phyloP scores from a whole-genome alignment of 306 rosid genomes.

The Rosa lucieae region DNA sequence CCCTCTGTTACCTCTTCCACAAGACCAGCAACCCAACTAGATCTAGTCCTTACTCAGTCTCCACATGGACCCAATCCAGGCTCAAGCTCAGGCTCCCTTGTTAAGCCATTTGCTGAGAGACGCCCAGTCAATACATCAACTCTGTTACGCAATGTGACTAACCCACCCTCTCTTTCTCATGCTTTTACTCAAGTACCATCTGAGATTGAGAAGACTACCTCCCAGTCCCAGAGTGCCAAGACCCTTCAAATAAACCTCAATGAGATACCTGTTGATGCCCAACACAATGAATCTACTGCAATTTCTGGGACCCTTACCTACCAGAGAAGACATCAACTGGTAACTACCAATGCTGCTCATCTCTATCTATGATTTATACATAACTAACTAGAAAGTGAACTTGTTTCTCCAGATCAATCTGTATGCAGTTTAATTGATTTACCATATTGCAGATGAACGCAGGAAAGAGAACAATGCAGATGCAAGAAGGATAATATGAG shows the following conservation, averaged over 20 bases:
- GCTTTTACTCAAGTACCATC: slow-evolving; percentile 3
- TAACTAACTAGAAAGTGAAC: neutral
- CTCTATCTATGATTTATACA: neutral
- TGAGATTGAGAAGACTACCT: slow-evolving; percentile 13
- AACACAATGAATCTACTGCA: slow-evolving; percentile 23
- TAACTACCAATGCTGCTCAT: neutral
- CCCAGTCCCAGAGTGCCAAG: slow-evolving; percentile 22
- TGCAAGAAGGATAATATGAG: neutral
- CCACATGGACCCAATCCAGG: neutral
- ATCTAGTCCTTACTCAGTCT: slow-evolving; percentile 3
- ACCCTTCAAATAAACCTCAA: slow-evolving; percentile 57
- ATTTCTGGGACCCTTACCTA: slow-evolving; percentile 25
- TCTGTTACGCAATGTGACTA: slow-evolving; percentile 35
- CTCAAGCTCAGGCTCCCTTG: slow-evolving; percentile 50
- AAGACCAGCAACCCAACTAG: slow-evolving; percentile 23
- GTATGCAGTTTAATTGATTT: neutral
- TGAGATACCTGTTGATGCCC: slow-evolving; percentile 40
- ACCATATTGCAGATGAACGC: neutral
- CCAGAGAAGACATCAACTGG: slow-evolving; percentile 25
- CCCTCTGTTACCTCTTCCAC: slow-evolving; percentile 60
- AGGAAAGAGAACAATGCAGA: slow-evolving; percentile 1
- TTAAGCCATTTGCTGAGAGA: slow-evolving; percentile 72
- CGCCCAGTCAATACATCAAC: slow-evolving; percentile 54
- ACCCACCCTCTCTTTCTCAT: slow-evolving; percentile 26
- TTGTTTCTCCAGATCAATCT: neutral